Evolutionary conservation across 495 filamentous ascomycete species (phyloP), one percentile per base, ranked within the genome.

Genomic region (Podospora pseudocomata): DNA sequence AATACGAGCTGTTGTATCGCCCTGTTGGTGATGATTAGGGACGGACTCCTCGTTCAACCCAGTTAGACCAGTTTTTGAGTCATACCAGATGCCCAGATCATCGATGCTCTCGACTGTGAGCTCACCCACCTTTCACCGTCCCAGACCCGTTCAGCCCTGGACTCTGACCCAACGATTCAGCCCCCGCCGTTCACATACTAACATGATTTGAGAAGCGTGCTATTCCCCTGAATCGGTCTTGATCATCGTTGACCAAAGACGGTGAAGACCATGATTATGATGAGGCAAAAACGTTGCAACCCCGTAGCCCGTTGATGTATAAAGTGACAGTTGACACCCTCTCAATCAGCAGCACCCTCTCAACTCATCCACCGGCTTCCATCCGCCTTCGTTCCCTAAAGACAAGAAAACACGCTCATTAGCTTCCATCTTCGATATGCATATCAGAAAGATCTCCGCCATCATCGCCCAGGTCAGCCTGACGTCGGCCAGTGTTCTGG

Each of bases 371-470:
- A 23, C 23, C 23, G 23, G 23, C 39, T 49, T 49, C 39, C 13
- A 49, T 13, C 39, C 39, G 39, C 39, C 9, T 13, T 49, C 39
- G 15, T 13, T 49, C 39, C 39, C 9, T 49, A 11, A 49, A 49
- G 13, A 49, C 39, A 49, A 49, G 39, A 49, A 49, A 49, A 6
- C 39, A 49, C 6, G 39, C 39, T 49, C 39, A 49, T 16, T 11
- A 49, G 15, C 39, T 49, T 16, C 39, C 15, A 49, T 32, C 30
- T 32, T 27, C 13, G 23, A 23, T 63, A 66, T 70, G 68, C 65
- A 70, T 65, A 27, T 70, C 64, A 49, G 53, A 32, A 70, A 70
- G 65, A 23, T 70, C 54, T 70, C 68, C 15, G 65, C 61, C n/a
- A 53, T 70, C 27, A 34, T 66, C 27, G 64, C 60, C 53, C 64